Evolutionary conservation across 768 basidiomycete genomes (phyloP).

Genomic region (Naganishia vishniacii): DNA sequence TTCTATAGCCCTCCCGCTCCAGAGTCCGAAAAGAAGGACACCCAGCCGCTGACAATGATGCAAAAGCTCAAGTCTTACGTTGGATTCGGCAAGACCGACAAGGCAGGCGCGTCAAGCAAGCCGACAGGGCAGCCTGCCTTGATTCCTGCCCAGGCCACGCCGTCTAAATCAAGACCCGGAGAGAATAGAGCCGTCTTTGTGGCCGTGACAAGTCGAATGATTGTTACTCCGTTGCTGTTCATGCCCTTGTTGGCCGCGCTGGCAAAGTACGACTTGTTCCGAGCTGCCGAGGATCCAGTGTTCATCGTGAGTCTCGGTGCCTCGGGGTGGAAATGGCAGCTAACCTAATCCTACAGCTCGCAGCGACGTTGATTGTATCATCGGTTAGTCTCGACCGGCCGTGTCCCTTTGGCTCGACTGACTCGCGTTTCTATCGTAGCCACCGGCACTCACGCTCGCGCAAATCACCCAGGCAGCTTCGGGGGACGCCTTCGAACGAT

Average conservation of each 20-base stretch:
- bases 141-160: too few species aligned
- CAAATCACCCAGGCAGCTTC: constrained; percentile 80
- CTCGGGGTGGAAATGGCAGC: background rate
- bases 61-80: constrained; percentile 13
- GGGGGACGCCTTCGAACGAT: constrained; percentile 82
- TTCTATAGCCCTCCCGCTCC: constrained; percentile 55
- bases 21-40: constrained; percentile 11
- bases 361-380: constrained; percentile 75
- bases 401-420: constrained; percentile 10
- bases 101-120: background rate
- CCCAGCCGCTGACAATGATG: constrained; percentile 8
- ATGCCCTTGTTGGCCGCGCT: constrained; percentile 69
- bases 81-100: constrained; percentile 27
- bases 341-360: constrained; percentile 49
- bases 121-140: background rate
- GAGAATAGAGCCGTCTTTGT: constrained; percentile 80
- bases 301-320: constrained; percentile 61
- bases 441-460: constrained; percentile 69
- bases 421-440: constrained; percentile 56
- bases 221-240: constrained; percentile 71
- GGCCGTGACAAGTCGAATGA: constrained; percentile 76
- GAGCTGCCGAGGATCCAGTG: constrained; percentile 51
- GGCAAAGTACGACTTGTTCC: constrained; percentile 51
- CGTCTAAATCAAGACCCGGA: constrained; percentile 50
- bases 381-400: constrained; percentile 39